Base-by-base conservation (phyloP, 306 rosid species). In the Inga laurina region DNA sequence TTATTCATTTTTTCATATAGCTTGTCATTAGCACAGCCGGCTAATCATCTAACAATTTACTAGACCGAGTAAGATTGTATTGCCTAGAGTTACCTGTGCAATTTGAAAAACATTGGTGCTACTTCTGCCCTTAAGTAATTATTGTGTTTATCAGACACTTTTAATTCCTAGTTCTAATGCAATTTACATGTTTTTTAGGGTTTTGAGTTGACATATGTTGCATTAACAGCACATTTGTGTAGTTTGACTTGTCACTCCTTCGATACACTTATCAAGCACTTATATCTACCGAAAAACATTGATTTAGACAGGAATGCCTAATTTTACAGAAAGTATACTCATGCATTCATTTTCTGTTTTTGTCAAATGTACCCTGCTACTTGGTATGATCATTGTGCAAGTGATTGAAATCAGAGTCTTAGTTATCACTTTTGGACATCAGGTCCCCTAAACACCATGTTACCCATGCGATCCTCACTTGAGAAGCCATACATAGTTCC, bases 401-500 rank as follows among this genome's bases (percentile, higher is more conserved):
- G 13, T 43, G 37, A 48, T 77, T 54, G 81, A 4, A 24, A 22
- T 65, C 48, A 21, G 81, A 71, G 64, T 69, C 71, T 78, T 87
- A 72, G 59, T 59, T 46, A 18, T 77, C 76, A 39, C 70, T 87
- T 54, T 72, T 81, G 72, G 56, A 83, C 85, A 81, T 70, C 92
- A 91, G 98, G 86, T 88, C 80, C 93, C 74, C 79, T 86, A 16
- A 91, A 92, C 52, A 85, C 88, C 59, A 72, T 88, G 85, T 86
- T 90, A 61, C 91, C 84, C 84, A 52, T 87, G 80, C 85, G 72
- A 73, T 81, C 97, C 83, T 85, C 85, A 73, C 74, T 80, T 80
- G 95, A 88, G 86, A 94, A 89, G 89, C 91, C 90, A 82, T 76
- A 85, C 70, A 75, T 79, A 81, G 69, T 89, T 84, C 87, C 88